Evolutionary conservation across 108 stramenopile genomes (phyloP), one percentile per base, ranked within the genome.

Genomic region (Cyclotella sp.): DNA sequence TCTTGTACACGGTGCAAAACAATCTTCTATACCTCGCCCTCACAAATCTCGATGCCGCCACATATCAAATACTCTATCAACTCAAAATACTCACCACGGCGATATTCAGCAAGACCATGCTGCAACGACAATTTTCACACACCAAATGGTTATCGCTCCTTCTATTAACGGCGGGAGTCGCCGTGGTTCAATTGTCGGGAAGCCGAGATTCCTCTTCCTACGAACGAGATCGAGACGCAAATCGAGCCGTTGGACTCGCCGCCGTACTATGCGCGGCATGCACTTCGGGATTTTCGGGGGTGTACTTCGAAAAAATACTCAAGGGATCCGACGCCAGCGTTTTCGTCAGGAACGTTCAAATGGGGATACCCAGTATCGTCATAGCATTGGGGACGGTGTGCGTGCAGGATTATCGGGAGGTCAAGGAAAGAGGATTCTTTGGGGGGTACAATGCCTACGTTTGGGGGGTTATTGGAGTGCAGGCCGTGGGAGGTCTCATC

Each of bases 51-150:
- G 98, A 99, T 72, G 97, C 97, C 0, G 96, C 98, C 0, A 97
- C 94, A 14, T 98, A 98, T 84, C 98, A 98, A 90, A 97, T 99
- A 7, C 93, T 92, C 68, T 98, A 98, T 82, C 98, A 99, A 68
- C 84, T 97, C 58, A 99, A 99, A 77, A 98, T 99, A 57, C 78
- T 99, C 21, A 98, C 98, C n/a, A 99, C 99, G 27, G 99, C 99
- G 0, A 58, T 98, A 11, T 99, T 99, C 78, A 94, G 93, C 51
- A 94, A 95, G 40, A 61, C 93, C 34, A 78, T 99, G 87, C 81
- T 99, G 42, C 79, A 88, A 67, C 70, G 89, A 58, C 73, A 84
- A 66, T 90, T 98, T 45, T 90, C 91, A 13, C 1, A 16, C 16
- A 79, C 73, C 6, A 96, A 97, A 76, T 97, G 97, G 97, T 49